Evolutionary conservation across 345 rosid genomes (phyloP), one percentile per base, ranked within the genome.

Genomic region (Eucalyptus camaldulensis): DNA sequence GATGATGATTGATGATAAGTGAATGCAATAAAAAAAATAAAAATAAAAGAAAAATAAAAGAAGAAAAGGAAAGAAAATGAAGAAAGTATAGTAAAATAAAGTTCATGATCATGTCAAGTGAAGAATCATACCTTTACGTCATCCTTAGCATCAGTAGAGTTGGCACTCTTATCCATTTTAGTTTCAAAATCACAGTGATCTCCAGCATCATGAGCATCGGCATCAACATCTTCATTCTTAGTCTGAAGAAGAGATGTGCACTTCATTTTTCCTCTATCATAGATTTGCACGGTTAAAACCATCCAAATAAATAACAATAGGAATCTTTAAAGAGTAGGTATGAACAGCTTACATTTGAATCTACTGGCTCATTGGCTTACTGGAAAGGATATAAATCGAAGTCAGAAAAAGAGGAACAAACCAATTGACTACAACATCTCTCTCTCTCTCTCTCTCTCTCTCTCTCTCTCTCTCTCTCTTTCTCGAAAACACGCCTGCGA

Each of bases 201-300:
- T 65, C 88, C 92, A 27, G 86, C 88, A 50, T 91, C 92, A 3
- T 90, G 90, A 37, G 90, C 86, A 13, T 91, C 90, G 19, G 72
- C 90, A 43, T 80, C 90, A 45, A 89, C 93, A n/a, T 89, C 93
- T 21, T 87, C 91, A 49, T 92, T 92, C 9, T 92, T 92, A 5
- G 88, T n/a, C 85, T 37, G 80, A 21, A 11, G 31, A 5, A 24
- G 13, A 0, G 7, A 62, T 62, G 69, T 29, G 69, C 69, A 54
- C 60, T 54, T 54, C 60, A 5, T 14, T 54, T 54, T 54, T 22
- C 5, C 27, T 12, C 60, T 3, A 9, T 54, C 11, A 22, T 54
- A 40, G 19, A 33, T 50, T 15, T 37, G 40, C 86, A 80, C 10
- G 9, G 49, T 60, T 87, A 87, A 31, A 56, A 51, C n/a, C 69